Percentiles rank a stretch among this genome's conserved stretches.
These are phyloP conservation scores for Buddleja alternifolia DNA, from an alignment of 257 asterid species.

Conservation along the genomic window DNA sequence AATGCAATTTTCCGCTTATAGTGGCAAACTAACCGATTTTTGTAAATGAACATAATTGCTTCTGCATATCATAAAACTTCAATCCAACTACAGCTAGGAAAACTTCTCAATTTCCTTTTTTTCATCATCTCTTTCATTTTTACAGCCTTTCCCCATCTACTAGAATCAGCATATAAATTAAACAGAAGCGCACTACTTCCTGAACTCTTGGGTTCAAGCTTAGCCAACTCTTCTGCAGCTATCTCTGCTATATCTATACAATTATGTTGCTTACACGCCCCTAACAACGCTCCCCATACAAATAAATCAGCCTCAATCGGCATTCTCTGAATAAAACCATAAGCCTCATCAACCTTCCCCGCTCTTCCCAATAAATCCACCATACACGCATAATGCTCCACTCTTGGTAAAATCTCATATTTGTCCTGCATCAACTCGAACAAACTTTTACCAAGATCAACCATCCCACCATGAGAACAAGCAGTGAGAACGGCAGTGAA, in stretches of 20 bases:
- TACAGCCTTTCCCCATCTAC: slow-evolving; percentile 54
- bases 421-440: slow-evolving; percentile 58
- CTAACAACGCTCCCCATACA: slow-evolving; percentile 81
- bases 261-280: slow-evolving; percentile 67
- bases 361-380: slow-evolving; percentile 75
- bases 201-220: slow-evolving; percentile 67
- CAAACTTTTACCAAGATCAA: slow-evolving; percentile 53
- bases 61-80: slow-evolving; percentile 39
- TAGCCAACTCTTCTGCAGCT: slow-evolving; percentile 54
- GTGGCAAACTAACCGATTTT: no score
- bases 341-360: slow-evolving; percentile 62
- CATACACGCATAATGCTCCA: slow-evolving; percentile 80
- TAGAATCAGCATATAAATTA: slow-evolving; percentile 49
- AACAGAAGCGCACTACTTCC: slow-evolving; percentile 56
- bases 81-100: slow-evolving; percentile 66
- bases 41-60: not conserved
- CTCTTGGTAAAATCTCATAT: slow-evolving; percentile 53
- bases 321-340: slow-evolving; percentile 51
- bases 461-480: slow-evolving; percentile 64
- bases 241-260: slow-evolving; percentile 57
- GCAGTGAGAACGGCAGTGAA: slow-evolving; percentile 75
- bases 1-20: no score
- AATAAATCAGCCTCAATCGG: slow-evolving; percentile 57
- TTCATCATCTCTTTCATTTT: slow-evolving; percentile 55
- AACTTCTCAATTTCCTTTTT: slow-evolving; percentile 51